Evolutionary conservation across 129 eudicot genomes (phyloP).

Genomic region (Flaveria trinervia): DNA sequence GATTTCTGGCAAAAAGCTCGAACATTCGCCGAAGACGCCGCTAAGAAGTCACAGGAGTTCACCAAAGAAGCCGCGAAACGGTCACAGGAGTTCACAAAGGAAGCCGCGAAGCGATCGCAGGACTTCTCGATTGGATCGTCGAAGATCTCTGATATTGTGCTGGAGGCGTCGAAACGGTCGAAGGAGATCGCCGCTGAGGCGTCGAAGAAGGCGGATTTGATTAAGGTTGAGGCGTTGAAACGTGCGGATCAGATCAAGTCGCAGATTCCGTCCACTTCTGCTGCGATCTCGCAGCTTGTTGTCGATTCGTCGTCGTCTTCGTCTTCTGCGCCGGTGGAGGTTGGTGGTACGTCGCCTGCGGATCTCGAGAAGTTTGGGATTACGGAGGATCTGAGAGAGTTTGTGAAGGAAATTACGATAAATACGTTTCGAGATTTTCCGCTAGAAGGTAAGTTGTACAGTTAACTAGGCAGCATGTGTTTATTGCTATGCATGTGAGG

Average conservation of each 20-base stretch:
- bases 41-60: slow-evolving; percentile 64
- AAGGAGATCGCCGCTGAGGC: slow-evolving; percentile 75
- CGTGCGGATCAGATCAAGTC: slow-evolving; percentile 90
- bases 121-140: slow-evolving; percentile 57
- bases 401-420: slow-evolving; percentile 64
- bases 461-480: slow-evolving; percentile 17
- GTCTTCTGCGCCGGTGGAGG: slow-evolving; percentile 19
- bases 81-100: slow-evolving; percentile 54
- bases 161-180: slow-evolving; percentile 72
- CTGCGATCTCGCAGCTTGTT: slow-evolving; percentile 55
- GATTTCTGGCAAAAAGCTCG: slow-evolving; percentile 86
- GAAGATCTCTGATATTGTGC: slow-evolving; percentile 63
- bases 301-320: slow-evolving; percentile 41
- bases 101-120: slow-evolving; percentile 51
- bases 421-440: slow-evolving; percentile 82
- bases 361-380: slow-evolving; percentile 85
- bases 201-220: slow-evolving; percentile 52
- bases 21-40: slow-evolving; percentile 80
- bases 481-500: slow-evolving; percentile 16
- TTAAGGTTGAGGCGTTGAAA: slow-evolving; percentile 60
- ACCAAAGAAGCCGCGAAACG: slow-evolving; percentile 55
- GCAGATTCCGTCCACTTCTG: slow-evolving; percentile 68
- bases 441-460: slow-evolving; percentile 47
- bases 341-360: slow-evolving; percentile 23
- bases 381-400: slow-evolving; percentile 80